Evolutionary conservation across 805 yeast genomes (phyloP), one percentile per base, ranked within the genome.

Genomic region (Ogataea nakhonphanomensis): DNA sequence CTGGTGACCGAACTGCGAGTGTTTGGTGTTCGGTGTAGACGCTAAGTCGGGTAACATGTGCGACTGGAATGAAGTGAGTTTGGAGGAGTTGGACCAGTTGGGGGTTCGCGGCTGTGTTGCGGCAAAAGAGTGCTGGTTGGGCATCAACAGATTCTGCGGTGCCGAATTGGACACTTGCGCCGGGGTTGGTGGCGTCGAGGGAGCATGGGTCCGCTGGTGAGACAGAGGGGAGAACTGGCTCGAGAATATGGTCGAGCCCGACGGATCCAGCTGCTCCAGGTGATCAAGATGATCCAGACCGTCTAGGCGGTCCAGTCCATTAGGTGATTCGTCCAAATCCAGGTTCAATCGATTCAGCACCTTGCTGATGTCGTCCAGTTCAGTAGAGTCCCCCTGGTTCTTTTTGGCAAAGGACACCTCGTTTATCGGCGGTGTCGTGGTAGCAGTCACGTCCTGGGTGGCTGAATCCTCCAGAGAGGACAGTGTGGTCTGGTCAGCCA

Each of bases 311-410:
- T 48, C 41, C 13, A 30, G 42, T 15, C 43, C 31, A 26, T 40
- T 39, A 21, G 39, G 36, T 10, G 53, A 34, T 8, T 44, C 44
- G 21, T 39, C 54, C 43, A 61, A 50, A 25, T 71, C 76, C 40
- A 74, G 60, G 52, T 71, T 67, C 33, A 74, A 59, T 29, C 69
- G 67, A 33, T 68, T 69, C 30, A 74, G 56, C 14, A 77, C 77
- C 11, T 74, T 73, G 21, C 69, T 74, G 31, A 74, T 65, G 45
- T 73, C 78, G 35, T 59, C 59, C 33, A 58, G 49, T 23, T 56
- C 61, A 11, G 53, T 41, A 11, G 56, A 21, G 5, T 34, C 26
- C n/a, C 46, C 33, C 13, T 39, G 44, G 21, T 33, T 11, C 28
- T 35, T 25, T 31, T 43, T 49, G 25, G 44, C 40, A 36, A 43